Evolutionary conservation across 2,329 filamentous ascomycete genomes (phyloP), one percentile per base, ranked within the genome.

Genomic region (Endothia cerciana): DNA sequence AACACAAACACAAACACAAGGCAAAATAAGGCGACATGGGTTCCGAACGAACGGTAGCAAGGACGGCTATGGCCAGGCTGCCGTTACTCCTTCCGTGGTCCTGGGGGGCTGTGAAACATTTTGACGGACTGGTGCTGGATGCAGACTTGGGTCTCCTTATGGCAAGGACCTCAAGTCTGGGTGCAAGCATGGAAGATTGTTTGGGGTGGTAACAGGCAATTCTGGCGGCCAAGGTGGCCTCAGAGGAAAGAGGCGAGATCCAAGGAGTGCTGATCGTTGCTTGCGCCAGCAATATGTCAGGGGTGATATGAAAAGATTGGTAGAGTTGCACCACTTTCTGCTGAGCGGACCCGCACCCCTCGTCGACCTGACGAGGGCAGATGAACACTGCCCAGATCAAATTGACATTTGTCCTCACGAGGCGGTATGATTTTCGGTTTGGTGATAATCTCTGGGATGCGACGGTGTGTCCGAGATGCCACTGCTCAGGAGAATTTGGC

Each of bases 1-100:
- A 68, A 68, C 66, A 68, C 66, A 64, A 66, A 66, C 64, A 68
- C 66, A 64, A 68, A 66, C 64, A 68, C 66, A 64, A 66, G 60
- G 43, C 65, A 53, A 67, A 63, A 63, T 65, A 57, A 67, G 61
- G 65, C 62, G 60, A 63, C 63, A 61, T 65, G 63, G 51, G 45
- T 33, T 51, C 51, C 60, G 61, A 62, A 55, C 25, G 47, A 57
- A 65, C 63, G 60, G 56, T 57, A 66, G 60, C 63, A 62, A 64
- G 45, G 57, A 60, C 61, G 55, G 62, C 58, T 51, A 63, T 62
- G 43, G 38, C 53, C 63, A 65, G 53, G 55, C 49, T 62, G 63
- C 53, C 59, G 63, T 63, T 58, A 47, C 65, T 56, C 38, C 55
- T 51, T 56, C 63, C 65, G 56, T 63, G 63, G 60, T 30, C 33